Conservation (phyloP, 2,329 filamentous ascomycete species). For the Cladosporium sp. region DNA sequence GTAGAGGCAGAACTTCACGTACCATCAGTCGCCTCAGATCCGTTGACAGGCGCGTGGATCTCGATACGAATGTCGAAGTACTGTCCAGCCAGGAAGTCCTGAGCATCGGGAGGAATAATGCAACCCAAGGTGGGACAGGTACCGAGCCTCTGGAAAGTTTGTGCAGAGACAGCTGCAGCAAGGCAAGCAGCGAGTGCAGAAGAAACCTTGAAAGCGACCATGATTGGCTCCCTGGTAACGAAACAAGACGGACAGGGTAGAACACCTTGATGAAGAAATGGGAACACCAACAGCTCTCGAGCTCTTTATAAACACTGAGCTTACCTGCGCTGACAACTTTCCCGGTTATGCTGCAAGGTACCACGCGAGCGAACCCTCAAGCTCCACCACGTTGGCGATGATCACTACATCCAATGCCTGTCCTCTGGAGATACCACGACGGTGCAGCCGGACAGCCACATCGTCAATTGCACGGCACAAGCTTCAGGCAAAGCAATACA, state of each 20-base stretch:
- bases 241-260: constrained; percentile 8
- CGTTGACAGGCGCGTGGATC: constrained; percentile 63
- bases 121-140: constrained; percentile 56
- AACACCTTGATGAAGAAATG: constrained; percentile 18
- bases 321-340: background rate
- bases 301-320: constrained; percentile 13
- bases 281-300: background rate
- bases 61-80: constrained; percentile 82
- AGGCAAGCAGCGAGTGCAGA: constrained; percentile 11
- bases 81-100: constrained; percentile 81
- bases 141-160: constrained; percentile 58
- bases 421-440: constrained; percentile 1
- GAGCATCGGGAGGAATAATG: constrained; percentile 58
- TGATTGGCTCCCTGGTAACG: constrained; percentile 12
- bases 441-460: constrained; percentile 6
- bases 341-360: constrained; percentile 13
- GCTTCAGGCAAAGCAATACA: constrained; percentile 15
- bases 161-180: constrained; percentile 37
- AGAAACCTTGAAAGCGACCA: constrained; percentile 16
- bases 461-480: constrained; percentile 13
- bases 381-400: constrained; percentile 1
- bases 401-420: constrained; percentile 13
- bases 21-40: constrained; percentile 68
- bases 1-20: background rate
- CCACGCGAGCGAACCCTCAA: constrained; percentile 10